Evolutionary conservation across 768 basidiomycete genomes (phyloP), one percentile per base, ranked within the genome.

Genomic region (Royoungia palumana): DNA sequence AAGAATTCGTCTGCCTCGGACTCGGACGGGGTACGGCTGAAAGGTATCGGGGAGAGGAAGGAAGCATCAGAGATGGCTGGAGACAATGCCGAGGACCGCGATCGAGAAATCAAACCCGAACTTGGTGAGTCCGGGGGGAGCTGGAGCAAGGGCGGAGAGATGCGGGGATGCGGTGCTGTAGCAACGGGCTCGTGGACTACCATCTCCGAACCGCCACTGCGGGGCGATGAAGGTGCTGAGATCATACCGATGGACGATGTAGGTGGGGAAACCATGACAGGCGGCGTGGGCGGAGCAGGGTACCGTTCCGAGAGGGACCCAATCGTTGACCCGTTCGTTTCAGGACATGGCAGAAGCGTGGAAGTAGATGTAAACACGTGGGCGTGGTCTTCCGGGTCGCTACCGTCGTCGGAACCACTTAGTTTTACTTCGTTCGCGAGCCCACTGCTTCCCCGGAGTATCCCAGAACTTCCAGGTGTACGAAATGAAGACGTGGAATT

Each of bases 241-340:
- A 64, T 46, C 24, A 65, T 11, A 19, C 56, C 59, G 3, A 56
- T n/a, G 2, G 65, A 65, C 6, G 61, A 66, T 4, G 38, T 25
- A 17, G 65, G 55, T 0, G 63, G 58, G 17, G 65, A 67, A 14
- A 64, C 21, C 6, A 66, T n/a, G 1, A 68, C 53, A 3, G 66
- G 65, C 0, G 67, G 61, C 1, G 67, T 58, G 5, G 53, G 55
- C 12, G 67, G 57, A 8, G 57, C 60, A 13, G 65, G 67, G 43
- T 67, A 67, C 13, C 65, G 60, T 35, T 67, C 62, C 7, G 65
- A 67, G 8, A 67, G 58, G 16, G 65, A 67, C 2, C 58, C 56
- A n/a, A 66, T 32, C 25, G 52, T 8, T 1, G 58, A 58, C 14
- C 0, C 50, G 2, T 51, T 48, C 11, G 10, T 25, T 32, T 35